A percentile compares a stretch with the other conserved stretches of the same genome.
Conservation (phyloP, 768 basidiomycete genomes). For the Tylopilus felleus region DNA sequence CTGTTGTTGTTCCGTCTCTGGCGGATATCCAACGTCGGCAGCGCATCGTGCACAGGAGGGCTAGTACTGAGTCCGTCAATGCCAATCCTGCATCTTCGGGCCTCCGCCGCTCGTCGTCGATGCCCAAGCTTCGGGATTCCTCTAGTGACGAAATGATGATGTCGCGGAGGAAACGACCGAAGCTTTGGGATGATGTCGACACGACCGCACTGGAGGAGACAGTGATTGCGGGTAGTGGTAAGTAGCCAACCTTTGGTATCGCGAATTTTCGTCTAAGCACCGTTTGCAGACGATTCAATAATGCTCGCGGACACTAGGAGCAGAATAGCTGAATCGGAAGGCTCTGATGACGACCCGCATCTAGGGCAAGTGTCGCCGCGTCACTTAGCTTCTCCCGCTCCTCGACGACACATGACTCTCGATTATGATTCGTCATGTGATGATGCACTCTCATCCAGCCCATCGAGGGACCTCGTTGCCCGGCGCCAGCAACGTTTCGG, state of each 20-base stretch:
- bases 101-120: slow-evolving; percentile 28
- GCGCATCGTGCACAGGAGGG: slow-evolving; percentile 18
- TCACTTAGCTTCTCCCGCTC: slow-evolving; percentile 59
- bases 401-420: slow-evolving; percentile 37
- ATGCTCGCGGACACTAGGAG: slow-evolving; percentile 21
- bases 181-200: slow-evolving; percentile 19
- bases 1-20: slow-evolving; percentile 46
- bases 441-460: slow-evolving; percentile 46
- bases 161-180: slow-evolving; percentile 25
- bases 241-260: slow-evolving; percentile 2
- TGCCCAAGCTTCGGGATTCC: slow-evolving; percentile 18
- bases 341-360: slow-evolving; percentile 64
- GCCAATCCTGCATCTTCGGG: slow-evolving; percentile 1
- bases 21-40: slow-evolving; percentile 24
- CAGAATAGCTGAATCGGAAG: slow-evolving; percentile 19
- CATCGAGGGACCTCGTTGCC: slow-evolving; percentile 42
- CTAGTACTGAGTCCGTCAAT: slow-evolving; percentile 14
- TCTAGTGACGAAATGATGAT: slow-evolving; percentile 12
- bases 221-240: slow-evolving; percentile 35
- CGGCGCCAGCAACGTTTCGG: slow-evolving; percentile 38
- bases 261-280: slow-evolving; percentile 2
- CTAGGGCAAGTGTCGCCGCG: slow-evolving; percentile 69
- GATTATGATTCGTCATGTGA: slow-evolving; percentile 45
- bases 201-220: slow-evolving; percentile 23
- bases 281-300: slow-evolving; percentile 47